phyloP scores from a whole-genome alignment of 495 filamentous ascomycete genomes.

The Penicillium ochrochloron region DNA sequence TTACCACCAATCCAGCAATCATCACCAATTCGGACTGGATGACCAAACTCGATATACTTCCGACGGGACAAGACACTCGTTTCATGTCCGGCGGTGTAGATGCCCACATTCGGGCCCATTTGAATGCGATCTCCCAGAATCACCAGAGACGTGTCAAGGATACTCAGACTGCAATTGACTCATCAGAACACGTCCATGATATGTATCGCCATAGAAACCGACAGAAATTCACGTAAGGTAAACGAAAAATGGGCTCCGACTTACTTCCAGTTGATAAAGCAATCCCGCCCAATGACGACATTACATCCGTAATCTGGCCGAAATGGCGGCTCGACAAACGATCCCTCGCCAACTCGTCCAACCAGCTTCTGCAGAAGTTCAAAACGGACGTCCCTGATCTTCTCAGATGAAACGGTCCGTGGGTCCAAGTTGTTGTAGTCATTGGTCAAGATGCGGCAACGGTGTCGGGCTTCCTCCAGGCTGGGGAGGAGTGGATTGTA shows the following conservation, averaged over 20 bases:
- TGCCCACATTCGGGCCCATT: conserved; percentile 70
- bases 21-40: conserved; percentile 70
- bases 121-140: conserved; percentile 74
- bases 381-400: conserved; percentile 39
- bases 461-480: conserved; percentile 48
- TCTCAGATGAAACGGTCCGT: conserved; percentile 38
- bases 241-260: conserved; percentile 14
- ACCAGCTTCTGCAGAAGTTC: conserved; percentile 47
- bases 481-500: conserved; percentile 50
- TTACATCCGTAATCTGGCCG: conserved; percentile 62
- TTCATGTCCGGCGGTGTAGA: conserved; percentile 71
- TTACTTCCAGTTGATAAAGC: conserved; percentile 60
- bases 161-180: conserved; percentile 18
- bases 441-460: conserved; percentile 44
- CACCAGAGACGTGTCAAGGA: conserved; percentile 72
- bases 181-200: not conserved
- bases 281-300: conserved; percentile 51
- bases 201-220: not conserved
- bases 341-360: conserved; percentile 47
- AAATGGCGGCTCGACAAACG: conserved; percentile 57
- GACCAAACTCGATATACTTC: conserved; percentile 69
- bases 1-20: conserved; percentile 85
- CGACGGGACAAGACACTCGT: conserved; percentile 67
- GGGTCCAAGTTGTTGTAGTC: conserved; percentile 57
- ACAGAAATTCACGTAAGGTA: not conserved